Percentiles rank a stretch among this genome's conserved stretches.
These are phyloP conservation scores for Phalaenopsis aphrodite DNA, from an alignment of 106 monocot species.

Conservation along the genomic window DNA sequence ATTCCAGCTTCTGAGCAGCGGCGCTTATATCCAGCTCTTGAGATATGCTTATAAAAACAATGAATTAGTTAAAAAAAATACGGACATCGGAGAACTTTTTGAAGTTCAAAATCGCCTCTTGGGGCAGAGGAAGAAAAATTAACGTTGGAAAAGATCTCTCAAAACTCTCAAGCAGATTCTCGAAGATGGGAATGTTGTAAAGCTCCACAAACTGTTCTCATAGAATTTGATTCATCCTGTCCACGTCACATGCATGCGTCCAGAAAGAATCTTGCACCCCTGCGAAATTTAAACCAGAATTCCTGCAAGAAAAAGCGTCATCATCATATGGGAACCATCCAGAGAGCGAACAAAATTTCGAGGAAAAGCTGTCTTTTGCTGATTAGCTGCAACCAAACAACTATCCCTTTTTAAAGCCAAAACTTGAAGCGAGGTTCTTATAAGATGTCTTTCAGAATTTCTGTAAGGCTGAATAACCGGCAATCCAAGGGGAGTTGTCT, in stretches of 20 bases:
- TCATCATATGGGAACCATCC: conserved; percentile 98
- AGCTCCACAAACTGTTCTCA: conserved; percentile 86
- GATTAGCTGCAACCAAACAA: conserved; percentile 43
- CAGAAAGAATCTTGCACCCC: conserved; percentile 94
- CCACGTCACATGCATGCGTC: conserved; percentile 90
- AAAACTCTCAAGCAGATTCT: conserved; percentile 70
- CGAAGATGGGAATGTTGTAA: conserved; percentile 67
- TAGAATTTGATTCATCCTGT: conserved; percentile 69
- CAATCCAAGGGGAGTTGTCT: conserved; percentile 63
- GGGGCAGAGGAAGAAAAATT: conserved; percentile 56
- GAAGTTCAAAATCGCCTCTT: conserved; percentile 62
- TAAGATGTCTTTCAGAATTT: conserved; percentile 59
- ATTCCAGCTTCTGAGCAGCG: not conserved
- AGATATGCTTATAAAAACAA: not conserved
- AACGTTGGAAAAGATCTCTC: conserved; percentile 64
- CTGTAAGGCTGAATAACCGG: conserved; percentile 78
- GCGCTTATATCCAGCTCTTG: too few relatives aligned
- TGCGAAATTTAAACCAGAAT: conserved; percentile 58
- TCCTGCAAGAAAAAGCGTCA: conserved; percentile 81
- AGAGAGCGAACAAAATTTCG: conserved; percentile 96
- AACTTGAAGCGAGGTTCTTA: conserved; percentile 74
- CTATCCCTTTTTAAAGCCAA: conserved; percentile 60
- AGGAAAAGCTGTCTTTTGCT: conserved; percentile 87
- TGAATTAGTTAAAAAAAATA: conserved; percentile 85
- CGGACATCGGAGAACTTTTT: conserved; percentile 52